Evolutionary conservation across 2,329 filamentous ascomycete species (phyloP), one percentile per base, ranked within the genome.

Genomic region (Penicillium janthinellum): DNA sequence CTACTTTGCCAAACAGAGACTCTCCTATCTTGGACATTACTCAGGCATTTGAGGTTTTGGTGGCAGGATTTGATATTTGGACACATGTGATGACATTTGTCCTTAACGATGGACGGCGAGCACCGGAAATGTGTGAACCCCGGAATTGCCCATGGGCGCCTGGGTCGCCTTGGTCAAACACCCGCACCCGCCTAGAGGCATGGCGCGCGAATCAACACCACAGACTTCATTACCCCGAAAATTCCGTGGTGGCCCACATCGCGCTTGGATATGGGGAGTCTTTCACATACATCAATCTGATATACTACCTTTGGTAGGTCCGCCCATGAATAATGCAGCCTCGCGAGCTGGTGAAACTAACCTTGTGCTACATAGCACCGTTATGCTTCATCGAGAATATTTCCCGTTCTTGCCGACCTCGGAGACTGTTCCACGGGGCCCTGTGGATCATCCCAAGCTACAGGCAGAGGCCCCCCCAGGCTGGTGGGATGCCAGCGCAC

Each of bases 381-480:
- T 81, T 2, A 78, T 81, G 70, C 71, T 81, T 3, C 73, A 77
- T 17, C 67, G 79, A 3, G 79, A 81, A 51, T 81, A 80, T 38
- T 75, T 80, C 0, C 79, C 79, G 0, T 81, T 81, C 47, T 56
- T 81, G 0, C 79, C 79, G 0, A 76, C 72, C 0, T 61, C 69
- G 0, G 69, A 74, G 12, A 65, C 71, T 0, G 67, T 68, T 2
- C 79, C 79, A 0, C 56, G 67, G 0, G 78, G 78, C 0, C 79
- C 79, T 0, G 65, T 79, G 0, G 78, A 80, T 15, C 77, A 74
- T 1, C 78, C 78, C 0, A 70, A 73, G 0, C 71, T 81, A 0
- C 73, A 79, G 41, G 74, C 72, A 0, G 66, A 73, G 11, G 76
- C 78, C 0, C 78, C 78, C 0, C 64, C 68, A 0, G 73, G 73